Base-by-base conservation (phyloP, 2,329 filamentous ascomycete genomes). In the Phialemoniopsis sp. region DNA sequence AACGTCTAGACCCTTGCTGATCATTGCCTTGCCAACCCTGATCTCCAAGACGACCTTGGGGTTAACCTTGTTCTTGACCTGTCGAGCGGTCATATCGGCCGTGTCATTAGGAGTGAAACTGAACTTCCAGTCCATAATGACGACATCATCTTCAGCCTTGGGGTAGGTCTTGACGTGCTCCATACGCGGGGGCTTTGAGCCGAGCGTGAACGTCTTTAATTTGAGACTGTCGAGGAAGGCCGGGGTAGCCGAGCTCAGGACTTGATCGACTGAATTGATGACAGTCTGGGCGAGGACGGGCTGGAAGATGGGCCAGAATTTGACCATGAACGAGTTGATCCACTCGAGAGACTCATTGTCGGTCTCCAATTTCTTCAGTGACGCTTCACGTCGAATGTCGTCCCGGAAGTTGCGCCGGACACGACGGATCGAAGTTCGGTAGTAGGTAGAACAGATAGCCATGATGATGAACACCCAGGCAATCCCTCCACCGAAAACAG, bases 41-140 rank as follows among this genome's bases (percentile, higher is more conserved):
- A 98, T 89, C 60, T 98, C 93, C 18, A 98, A 78, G 10, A 97
- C 88, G 41, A 98, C 75, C 67, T 97, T 98, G 40, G 93, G 93
- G 58, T 98, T 97, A 63, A 97, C 79, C 72, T 95, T 96, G 72
- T 90, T 89, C 71, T 87, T 91, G 56, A 96, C 67, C 62, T 98
- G 93, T 44, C 85, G 81, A 3, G 84, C 73, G 3, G 93, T 98
- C 76, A 98, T 80, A 62, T 98, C 93, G 49, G 87, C 82, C 3
- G 80, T 87, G 62, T 98, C 94, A 50, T 93, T 97, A 28, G 93
- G 93, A 0, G 88, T 97, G 68, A 98, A 98, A 73, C 91, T 97
- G 65, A 98, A 98, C 56, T 95, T 95, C 93, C 93, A 98, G 60
- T 98, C 93, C 93, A 98, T 98, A 55, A 97, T 79, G 32, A 98